Base-by-base conservation (phyloP, 1,284 basidiomycete genomes). In the Taiwanofungus camphoratus region DNA sequence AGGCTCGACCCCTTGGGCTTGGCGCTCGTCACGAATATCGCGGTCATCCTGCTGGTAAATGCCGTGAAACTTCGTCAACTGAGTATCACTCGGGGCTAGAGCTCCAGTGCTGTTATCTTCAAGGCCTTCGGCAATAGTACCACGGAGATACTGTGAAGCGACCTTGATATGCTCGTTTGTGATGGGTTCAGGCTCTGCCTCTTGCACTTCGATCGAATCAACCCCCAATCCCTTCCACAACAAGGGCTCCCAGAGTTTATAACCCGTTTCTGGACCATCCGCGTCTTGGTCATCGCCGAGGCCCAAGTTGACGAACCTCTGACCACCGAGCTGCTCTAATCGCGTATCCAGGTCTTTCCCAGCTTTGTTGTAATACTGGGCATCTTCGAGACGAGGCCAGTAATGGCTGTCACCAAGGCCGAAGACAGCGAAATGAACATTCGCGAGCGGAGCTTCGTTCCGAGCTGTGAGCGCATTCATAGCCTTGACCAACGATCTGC, bases 161-260 rank as follows among this genome's bases (percentile, higher is more conserved):
- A 93, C 95, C 73, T 99, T 99, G 77, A 99, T 98, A 69, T 99
- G 93, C 70, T 99, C 95, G 72, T 99, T 98, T 49, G 94, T 98
- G 67, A 99, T 95, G 2, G 91, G 82, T 61, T 98, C 94, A 2
- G 94, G 93, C 64, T 98, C 93, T 15, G 84, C 87, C 68, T 99
- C 96, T 29, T 72, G 80, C 23, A 98, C 82, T 63, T 96, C 89
- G 44, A 99, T 73, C 13, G 71, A 73, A 66, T 96, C 95, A 43
- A 99, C 93, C 42, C 95, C 92, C 29, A 99, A 74, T 1, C 85
- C 85, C 68, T 96, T 94, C 96, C 95, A 99, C 30, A 99, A 58
- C 45, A 77, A 69, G 27, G 92, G 84, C 66, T 99, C 95, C 92
- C 94, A 99, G 20, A 77, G 57, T 67, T 92, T 95, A 77, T 98